Conservation (phyloP, 768 basidiomycete genomes). For the Daedaleopsis sinensis region DNA sequence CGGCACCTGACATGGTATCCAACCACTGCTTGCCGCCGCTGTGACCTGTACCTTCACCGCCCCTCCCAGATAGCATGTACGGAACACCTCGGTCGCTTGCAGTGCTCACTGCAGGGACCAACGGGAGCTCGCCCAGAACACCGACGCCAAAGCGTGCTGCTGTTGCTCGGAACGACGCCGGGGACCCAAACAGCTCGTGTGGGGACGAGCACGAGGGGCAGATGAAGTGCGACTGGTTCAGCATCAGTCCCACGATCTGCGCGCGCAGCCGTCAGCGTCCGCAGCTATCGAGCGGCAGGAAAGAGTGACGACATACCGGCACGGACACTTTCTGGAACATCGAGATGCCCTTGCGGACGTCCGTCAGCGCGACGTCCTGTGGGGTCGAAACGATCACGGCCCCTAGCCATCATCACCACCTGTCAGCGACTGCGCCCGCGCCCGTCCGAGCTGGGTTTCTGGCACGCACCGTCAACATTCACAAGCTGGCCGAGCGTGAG, state of each 20-base stretch:
- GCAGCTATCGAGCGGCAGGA: not conserved
- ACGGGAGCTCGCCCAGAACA: slow-evolving; percentile 80
- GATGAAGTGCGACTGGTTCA: slow-evolving; percentile 87
- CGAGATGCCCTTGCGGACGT: slow-evolving; percentile 89
- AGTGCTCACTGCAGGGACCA: slow-evolving; percentile 73
- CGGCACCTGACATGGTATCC: slow-evolving; percentile 33
- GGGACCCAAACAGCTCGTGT: slow-evolving; percentile 73
- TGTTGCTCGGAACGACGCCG: slow-evolving; percentile 61
- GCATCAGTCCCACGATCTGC: slow-evolving; percentile 83
- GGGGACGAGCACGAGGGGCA: slow-evolving; percentile 71
- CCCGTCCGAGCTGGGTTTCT: no score
- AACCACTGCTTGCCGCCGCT: slow-evolving; percentile 25
- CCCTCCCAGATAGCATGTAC: slow-evolving; percentile 36
- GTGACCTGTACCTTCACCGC: not conserved
- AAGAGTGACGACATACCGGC: slow-evolving; percentile 57
- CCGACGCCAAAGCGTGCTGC: slow-evolving; percentile 59
- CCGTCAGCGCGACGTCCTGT: slow-evolving; percentile 90
- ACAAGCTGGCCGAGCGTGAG: slow-evolving; percentile 90
- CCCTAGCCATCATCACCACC: slow-evolving; percentile 47
- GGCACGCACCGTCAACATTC: slow-evolving; percentile 79
- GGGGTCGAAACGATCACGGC: slow-evolving; percentile 95
- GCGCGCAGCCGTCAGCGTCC: not conserved
- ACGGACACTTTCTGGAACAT: slow-evolving; percentile 91
- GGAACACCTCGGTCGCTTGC: slow-evolving; percentile 74
- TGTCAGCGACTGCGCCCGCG: not conserved